Conservation (phyloP, 1,284 basidiomycete species). For the Schizophyllum commune region DNA sequence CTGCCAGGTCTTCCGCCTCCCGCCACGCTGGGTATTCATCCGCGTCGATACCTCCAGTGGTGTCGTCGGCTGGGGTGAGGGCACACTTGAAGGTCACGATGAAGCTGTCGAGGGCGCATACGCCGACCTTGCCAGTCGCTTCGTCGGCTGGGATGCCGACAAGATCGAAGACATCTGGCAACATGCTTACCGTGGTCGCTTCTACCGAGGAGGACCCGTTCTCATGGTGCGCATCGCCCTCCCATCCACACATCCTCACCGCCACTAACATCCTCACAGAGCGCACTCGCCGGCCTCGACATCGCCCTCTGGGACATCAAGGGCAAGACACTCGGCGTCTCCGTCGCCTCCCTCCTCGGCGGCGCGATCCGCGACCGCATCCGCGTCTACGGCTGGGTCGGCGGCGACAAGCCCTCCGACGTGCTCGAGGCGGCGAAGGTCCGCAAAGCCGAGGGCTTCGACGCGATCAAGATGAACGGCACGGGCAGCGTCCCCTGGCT, state of each 20-base stretch:
- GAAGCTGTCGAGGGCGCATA: conserved; percentile 73
- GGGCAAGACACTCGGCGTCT: conserved; percentile 70
- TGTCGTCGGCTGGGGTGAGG: conserved; percentile 66
- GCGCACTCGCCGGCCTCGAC: conserved; percentile 28
- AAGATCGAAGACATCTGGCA: conserved; percentile 71
- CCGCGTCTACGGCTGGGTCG: conserved; percentile 64
- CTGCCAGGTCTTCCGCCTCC: conserved; percentile 56
- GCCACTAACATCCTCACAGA: conserved; percentile 15
- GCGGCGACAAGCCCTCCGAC: conserved; percentile 63
- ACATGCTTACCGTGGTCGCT: conserved; percentile 56
- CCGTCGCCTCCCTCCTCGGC: conserved; percentile 68
- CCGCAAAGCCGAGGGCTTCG: conserved; percentile 67
- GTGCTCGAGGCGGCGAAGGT: conserved; percentile 53
- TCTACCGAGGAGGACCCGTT: conserved; percentile 70
- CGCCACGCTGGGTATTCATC: conserved; percentile 73
- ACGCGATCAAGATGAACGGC: conserved; percentile 73
- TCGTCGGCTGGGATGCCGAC: conserved; percentile 61
- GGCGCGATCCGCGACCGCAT: conserved; percentile 59
- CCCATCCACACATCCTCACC: not conserved
- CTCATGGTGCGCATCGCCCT: conserved; percentile 52
- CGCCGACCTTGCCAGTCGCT: conserved; percentile 52
- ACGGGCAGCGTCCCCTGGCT: conserved; percentile 28
- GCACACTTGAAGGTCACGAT: conserved; percentile 63
- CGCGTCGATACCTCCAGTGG: conserved; percentile 63
- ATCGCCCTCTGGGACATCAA: conserved; percentile 71